Base-by-base conservation (phyloP, 352 stramenopile genomes). In the Thraustochytrium striatum region DNA sequence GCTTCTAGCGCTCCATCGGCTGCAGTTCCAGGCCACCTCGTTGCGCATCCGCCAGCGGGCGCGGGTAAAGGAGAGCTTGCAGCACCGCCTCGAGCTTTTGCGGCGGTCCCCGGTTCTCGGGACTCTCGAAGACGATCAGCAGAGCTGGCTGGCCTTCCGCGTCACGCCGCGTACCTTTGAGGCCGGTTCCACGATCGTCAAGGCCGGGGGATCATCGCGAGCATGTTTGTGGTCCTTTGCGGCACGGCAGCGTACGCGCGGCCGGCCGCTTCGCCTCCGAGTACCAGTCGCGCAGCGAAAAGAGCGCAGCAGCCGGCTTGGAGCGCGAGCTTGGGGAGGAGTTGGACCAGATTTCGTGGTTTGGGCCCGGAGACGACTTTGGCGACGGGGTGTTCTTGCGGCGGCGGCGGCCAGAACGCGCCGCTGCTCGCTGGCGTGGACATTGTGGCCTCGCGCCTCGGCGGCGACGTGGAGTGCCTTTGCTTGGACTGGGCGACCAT, bases 21-120 rank as follows among this genome's bases (percentile, higher is more conserved):
- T 68, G 21, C 65, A 75, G 65, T 75, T 75, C 50, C 65, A 75
- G 36, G 65, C 58, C 9, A 50, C 25, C 25, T 16, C 65, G 16
- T 32, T 39, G 44, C 65, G 65, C 3, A 30, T 75, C 7, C 21
- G 30, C 1, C 44, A 75, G 47, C 44, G 65, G 32, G 68, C 38
- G 16, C 39, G 65, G 7, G 2, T 75, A 3, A 30, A 32, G 5
- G 19, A 75, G 65, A 61, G 50, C 47, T 7, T 0, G 5, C 1
- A 68, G 50, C 19, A 61, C 8, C 65, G 65, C 35, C 16, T 62
- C 28, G 19, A 44, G 30, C 61, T 39, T 39, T 28, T 75, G 16
- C 25, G 43, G 65, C 65, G 65, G 9, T 75, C 61, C 36, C 52
- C 65, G 1, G 65, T 75, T 41, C 50, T 75, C 11, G 11, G 9